Evolutionary conservation across 179 eudicot genomes (phyloP), one percentile per base, ranked within the genome.

Genomic region (Patellifolia procumbens): DNA sequence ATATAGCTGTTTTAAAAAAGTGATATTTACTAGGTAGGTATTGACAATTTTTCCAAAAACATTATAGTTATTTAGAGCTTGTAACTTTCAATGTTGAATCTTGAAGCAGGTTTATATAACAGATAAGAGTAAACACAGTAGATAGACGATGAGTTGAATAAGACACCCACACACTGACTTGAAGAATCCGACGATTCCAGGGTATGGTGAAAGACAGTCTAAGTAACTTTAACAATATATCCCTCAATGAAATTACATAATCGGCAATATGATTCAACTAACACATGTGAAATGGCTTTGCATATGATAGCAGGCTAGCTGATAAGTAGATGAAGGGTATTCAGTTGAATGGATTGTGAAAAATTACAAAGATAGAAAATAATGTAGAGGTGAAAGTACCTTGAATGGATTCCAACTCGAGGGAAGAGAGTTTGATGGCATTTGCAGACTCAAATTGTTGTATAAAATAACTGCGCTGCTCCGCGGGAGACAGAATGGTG

Each of bases 361-460:
- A 34, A 13, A 34, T 1, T 20, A 62, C 16, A 28, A 28, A 42
- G 6, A 39, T 1, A 42, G 16, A 12, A 16, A 4, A 2, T 6
- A 37, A 35, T 20, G 24, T 35, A 8, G 11, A 22, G 12, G 31
- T 9, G 31, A 70, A 35, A 78, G 31, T 6, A 89, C 92, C 95
- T 75, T 81, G 79, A 26, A 92, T 79, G 17, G 91, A 75, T 8
- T 90, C 97, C 43, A 90, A 85, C 79, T 94, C 98, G 16, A 92
- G 87, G 58, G 91, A 85, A 19, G 98, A 94, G 13, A 94, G 87
- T 67, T 81, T 90, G 66, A 84, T 60, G 52, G 76, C 83, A 79
- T 87, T 88, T 12, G 93, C 86, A 19, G 89, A 84, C 76, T 91
- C 88, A 77, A 86, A 89, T 65, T 88, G 93, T 10, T 80, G 81